Base-by-base conservation (phyloP, 1,284 basidiomycete species). In the Coniferiporia sulphurascens region DNA sequence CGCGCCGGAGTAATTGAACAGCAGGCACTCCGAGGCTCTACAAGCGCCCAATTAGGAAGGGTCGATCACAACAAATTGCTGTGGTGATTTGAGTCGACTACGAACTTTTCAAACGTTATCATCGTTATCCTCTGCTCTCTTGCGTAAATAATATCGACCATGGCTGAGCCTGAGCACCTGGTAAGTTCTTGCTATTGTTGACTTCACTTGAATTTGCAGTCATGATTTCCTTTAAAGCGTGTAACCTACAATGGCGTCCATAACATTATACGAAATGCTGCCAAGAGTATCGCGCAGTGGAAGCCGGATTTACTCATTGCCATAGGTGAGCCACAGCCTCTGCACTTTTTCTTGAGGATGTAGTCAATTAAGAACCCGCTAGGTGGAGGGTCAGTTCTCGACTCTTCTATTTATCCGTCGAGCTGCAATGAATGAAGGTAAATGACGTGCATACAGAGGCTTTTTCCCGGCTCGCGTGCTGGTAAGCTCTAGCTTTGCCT, bases 401-500 rank as follows among this genome's bases (percentile, higher is more conserved):
- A 44, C 55, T 55, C 48, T 62, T 59, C 48, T 56, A 49, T 44
- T 60, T 50, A 52, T 55, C 50, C 35, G 41, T 56, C 46, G 60
- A 62, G 62, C 12, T 41, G 9, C 63, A 57, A 60, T 56, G 41
- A 62, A 57, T 59, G 64, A 65, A 57, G 53, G 12, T 22, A 60
- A 63, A 65, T 67, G 59, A 54, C 55, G 62, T 54, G 62, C 63
- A 57, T 64, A 56, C 71, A 90, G 94, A 54, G 94, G 94, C 44
- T 96, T 96, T 77, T 94, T 96, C 75, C 94, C 95, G 50, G 93
- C 95, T 27, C 89, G 94, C 62, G 91, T 96, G 55, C 82, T 96
- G 80, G 89, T 89, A 65, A 65, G 64, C 48, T 38, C 48, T 58
- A 50, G 36, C 55, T 43, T 54, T 48, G 61, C 52, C 34, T 52